Conservation (phyloP, 331 rosid genomes). For the Rosa hybrid region DNA sequence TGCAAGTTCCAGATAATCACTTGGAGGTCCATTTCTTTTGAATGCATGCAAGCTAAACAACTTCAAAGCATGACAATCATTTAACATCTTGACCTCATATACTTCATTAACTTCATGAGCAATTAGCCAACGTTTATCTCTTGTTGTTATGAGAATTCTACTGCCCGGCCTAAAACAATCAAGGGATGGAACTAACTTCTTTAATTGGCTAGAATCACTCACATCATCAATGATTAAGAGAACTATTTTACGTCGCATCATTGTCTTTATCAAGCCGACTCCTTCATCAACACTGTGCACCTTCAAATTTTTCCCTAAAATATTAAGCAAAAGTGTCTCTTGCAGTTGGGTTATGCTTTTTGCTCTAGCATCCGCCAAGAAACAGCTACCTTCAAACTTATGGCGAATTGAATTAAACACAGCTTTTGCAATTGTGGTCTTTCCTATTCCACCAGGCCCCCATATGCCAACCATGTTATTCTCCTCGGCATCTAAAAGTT, state of each 20-base stretch:
- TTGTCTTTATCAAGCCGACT: too few relatives aligned
- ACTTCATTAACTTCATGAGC: neutral
- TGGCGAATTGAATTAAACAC: neutral
- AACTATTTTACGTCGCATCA: too few relatives aligned
- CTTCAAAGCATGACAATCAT: neutral
- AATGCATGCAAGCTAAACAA: constrained; percentile 9
- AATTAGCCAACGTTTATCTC: neutral
- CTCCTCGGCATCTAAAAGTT: neutral
- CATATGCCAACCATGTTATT: neutral
- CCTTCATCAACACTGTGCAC: too few relatives aligned
- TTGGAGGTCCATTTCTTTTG: neutral
- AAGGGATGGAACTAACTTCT: neutral
- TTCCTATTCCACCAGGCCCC: neutral
- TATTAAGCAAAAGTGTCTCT: too few relatives aligned
- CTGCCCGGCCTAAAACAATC: neutral
- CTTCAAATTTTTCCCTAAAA: too few relatives aligned
- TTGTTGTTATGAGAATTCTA: neutral
- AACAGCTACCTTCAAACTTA: neutral
- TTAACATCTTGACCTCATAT: neutral
- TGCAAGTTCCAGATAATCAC: neutral
- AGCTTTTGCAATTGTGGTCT: neutral
- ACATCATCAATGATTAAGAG: too few relatives aligned
- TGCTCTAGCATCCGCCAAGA: neutral
- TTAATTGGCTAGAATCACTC: neutral
- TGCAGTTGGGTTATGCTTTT: too few relatives aligned